Percentiles rank a stretch among this genome's conserved stretches.
phyloP scores from a whole-genome alignment of 257 asterid species.

The Phtheirospermum japonicum region DNA sequence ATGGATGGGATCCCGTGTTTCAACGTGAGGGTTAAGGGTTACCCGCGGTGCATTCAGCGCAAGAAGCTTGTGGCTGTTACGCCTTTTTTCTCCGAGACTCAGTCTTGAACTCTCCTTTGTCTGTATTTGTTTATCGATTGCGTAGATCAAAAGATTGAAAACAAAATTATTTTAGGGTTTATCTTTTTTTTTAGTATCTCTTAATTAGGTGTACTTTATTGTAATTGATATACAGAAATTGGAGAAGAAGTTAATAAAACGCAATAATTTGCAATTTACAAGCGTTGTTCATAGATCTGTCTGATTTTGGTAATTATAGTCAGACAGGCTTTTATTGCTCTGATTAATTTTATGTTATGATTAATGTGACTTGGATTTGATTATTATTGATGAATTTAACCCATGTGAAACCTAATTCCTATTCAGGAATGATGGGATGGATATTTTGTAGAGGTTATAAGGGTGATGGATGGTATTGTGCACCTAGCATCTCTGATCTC shows the following conservation, averaged over 20 bases:
- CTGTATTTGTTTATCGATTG: conserved; percentile 21
- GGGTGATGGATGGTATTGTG: neutral
- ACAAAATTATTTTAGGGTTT: conserved; percentile 19
- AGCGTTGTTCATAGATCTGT: neutral
- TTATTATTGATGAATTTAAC: conserved; percentile 1
- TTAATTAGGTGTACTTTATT: conserved; percentile 13
- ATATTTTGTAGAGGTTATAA: neutral
- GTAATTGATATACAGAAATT: conserved; percentile 35
- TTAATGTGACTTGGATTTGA: conserved; percentile 4
- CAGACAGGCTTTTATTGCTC: neutral
- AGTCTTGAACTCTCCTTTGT: conserved; percentile 21
- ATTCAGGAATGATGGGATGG: neutral
- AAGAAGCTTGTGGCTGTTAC: conserved; percentile 55
- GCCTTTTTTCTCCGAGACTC: conserved; percentile 44
- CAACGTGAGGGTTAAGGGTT: conserved; percentile 36
- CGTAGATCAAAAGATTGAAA: conserved; percentile 24
- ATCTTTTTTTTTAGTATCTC: neutral
- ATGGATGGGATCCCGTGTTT: conserved; percentile 60
- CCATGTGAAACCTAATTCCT: conserved; percentile 1
- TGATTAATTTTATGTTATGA: neutral
- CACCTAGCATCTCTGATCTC: neutral
- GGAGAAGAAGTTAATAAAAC: conserved; percentile 31
- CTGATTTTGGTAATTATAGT: conserved; percentile 8
- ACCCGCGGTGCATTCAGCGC: conserved; percentile 51
- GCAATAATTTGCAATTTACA: neutral